Percentiles rank a stretch among this genome's conserved stretches.
phyloP scores from a whole-genome alignment of 2,329 filamentous ascomycete species.

The Beauveria caledonica region DNA sequence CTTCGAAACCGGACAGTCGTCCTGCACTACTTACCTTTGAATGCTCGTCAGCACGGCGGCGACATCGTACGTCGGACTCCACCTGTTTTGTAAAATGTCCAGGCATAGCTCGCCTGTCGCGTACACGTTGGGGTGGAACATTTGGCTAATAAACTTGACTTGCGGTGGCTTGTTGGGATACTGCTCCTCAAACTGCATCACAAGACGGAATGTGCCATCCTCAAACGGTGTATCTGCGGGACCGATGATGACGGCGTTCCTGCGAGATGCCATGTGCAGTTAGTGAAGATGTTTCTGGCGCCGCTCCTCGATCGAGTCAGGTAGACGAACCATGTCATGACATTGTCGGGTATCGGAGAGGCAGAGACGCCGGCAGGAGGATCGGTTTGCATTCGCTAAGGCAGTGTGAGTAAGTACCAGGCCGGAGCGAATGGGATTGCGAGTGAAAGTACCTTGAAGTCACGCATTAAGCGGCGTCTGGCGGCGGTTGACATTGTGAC shows the following conservation, averaged over 20 bases:
- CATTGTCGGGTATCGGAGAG: conserved; percentile 90
- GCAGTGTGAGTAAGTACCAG: conserved; percentile 13
- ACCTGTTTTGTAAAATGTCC: conserved; percentile 94
- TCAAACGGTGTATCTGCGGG: conserved; percentile 96
- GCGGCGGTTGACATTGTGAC: conserved; percentile 74
- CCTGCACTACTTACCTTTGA: conserved; percentile 59
- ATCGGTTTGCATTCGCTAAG: conserved; percentile 96
- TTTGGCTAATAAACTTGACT: conserved; percentile 97
- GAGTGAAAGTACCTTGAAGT: conserved; percentile 72
- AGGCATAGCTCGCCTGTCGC: conserved; percentile 92
- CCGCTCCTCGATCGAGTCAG: neutral
- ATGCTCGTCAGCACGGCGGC: conserved; percentile 95
- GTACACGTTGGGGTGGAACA: conserved; percentile 99
- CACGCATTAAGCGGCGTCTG: conserved; percentile 92
- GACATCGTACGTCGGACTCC: conserved; percentile 98
- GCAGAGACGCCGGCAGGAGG: conserved; percentile 94
- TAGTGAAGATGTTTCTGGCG: neutral
- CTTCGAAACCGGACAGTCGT: neutral
- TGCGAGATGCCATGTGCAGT: conserved; percentile 27
- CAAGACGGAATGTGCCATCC: conserved; percentile 92
- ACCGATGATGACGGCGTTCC: conserved; percentile 98
- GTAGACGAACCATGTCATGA: conserved; percentile 78
- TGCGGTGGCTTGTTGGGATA: conserved; percentile 97
- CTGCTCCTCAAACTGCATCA: conserved; percentile 99
- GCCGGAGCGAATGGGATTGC: conserved; percentile 9